Base-by-base conservation (phyloP, 2,329 filamentous ascomycete species). In the Epichloe sp. region DNA sequence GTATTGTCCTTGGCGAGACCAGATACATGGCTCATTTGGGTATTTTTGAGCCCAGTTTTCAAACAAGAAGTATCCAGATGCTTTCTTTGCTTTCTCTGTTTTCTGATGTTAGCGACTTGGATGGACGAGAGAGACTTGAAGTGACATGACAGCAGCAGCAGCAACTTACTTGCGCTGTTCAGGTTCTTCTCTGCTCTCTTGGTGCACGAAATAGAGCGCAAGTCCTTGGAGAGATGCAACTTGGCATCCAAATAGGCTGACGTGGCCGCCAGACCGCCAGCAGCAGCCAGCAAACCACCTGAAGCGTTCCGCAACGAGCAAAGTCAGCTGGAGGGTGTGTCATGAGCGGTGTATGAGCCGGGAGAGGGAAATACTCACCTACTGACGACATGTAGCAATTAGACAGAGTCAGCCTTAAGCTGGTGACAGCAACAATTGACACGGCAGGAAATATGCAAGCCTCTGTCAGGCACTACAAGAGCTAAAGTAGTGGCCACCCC, bases 1-100 rank as follows among this genome's bases (percentile, higher is more conserved):
- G 31, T 51, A 51, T 12, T 46, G 43, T 49, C 36, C 49, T 40
- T 53, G 36, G n/a, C 49, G 52, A 26, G 52, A 53, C 52, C 52
- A 53, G 17, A 53, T 44, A 12, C 52, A 53, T 31, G 48, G 46
- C 21, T 48, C 49, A n/a, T 49, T 36, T 10, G 48, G 34, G 15
- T 49, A 35, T 23, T 46, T 23, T 1, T 41, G 52, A 6, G 34
- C 52, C n/a, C 37, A 47, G 2, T 31, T 17, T 5, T 53, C 42
- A 23, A 51, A 53, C 2, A 51, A 6, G 34, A 53, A 53, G 34
- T 42, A 53, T 4, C 45, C 49, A 14, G 52, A 53, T 3, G 36
- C 52, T 26, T 49, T 53, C 23, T 47, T 51, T 4, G 41, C 46
- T 26, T 47, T 51, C 36, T 26, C 52, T 53, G 44, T 19, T 4